Evolutionary conservation across 1,139 yeast genomes (phyloP), one percentile per base, ranked within the genome.

Genomic region (Blastobotrys capitulatus): DNA sequence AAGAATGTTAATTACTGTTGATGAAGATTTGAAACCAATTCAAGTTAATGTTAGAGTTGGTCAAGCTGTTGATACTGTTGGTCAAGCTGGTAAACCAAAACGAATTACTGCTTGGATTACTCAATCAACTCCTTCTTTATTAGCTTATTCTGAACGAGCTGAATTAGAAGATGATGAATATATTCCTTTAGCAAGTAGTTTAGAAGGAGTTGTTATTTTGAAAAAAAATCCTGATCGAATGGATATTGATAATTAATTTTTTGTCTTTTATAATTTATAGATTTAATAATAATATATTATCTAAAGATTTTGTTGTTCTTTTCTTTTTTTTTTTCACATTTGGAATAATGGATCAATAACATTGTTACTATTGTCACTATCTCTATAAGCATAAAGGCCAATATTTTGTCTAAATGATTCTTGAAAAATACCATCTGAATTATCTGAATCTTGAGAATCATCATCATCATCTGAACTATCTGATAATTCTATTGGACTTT

Each of bases 51-150:
- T 92, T 8, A 81, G 98, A 64, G 97, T 94, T 37, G 98, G 98
- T 57, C 97, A 92, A 72, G 97, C 98, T 5, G 98, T 94, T 42
- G 98, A 94, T 67, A 88, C 90, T 42, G 97, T 94, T 54, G 98
- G 98, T 35, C 97, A 90, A 69, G 98, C 97, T 0, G 98, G 99
- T 73, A 88, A 88, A 62, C 98, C 98, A 39, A 92, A 92, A 74
- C 90, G 97, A 25, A 94, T 94, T 46, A 94, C 98, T 5, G 98
- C 98, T 39, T 94, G 98, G 98, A 97, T 92, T 22, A 94, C 99
- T 1, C 98, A 94, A 65, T 86, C 95, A 6, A 92, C 98, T 0
- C 99, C 99, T 0, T 98, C 92, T 22, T 75, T 94, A 60, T 75
- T 94, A 54, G 90, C 94, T 48, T 83, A 83, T 60, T 97, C 97